Evolutionary conservation across 2,329 filamentous ascomycete genomes (phyloP), one percentile per base, ranked within the genome.

Genomic region (Emydomyces testavorans): DNA sequence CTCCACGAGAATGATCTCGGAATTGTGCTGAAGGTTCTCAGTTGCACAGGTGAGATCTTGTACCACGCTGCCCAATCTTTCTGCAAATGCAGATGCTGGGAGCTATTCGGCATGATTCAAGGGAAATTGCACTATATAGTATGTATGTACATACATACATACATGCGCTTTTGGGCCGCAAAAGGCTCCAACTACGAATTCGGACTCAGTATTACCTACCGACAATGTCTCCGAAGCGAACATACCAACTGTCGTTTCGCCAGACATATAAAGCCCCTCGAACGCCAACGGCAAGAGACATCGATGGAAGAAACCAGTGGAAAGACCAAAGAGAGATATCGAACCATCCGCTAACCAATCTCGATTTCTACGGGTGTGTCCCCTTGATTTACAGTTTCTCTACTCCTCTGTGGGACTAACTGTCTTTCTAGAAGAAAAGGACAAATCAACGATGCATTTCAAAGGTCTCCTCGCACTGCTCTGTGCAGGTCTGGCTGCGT

Each of bases 401-500:
- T 29, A 7, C 10, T 29, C 18, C 10, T 2, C 26, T 26, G 8
- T 20, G 29, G n/a, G 6, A 39, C 23, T 31, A 37, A 38, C 15
- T 16, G 11, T 10, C 24, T 46, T 2, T 2, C 20, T 16, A 23
- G 3, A 28, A 23, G 8, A 6, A 29, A n/a, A 4, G 29, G 13
- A 20, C 20, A 6, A 11, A 31, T 13, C 18, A 31, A 16, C 34
- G 13, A 49, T 49, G 47, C 31, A 38, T 16, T 23, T 43, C 31
- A 20, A 43, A 16, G 7, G 16, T 1, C 23, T 44, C 10, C 24
- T 49, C 47, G 26, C 46, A 18, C 28, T 48, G 8, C 29, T 44
- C 29, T 52, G 31, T 26, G 20, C 28, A 20, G 42, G 46, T 16
- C 31, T 52, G 18, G 50, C 35, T 15, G 40, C 50, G 3, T 49